Base-by-base conservation (phyloP, 2,329 filamentous ascomycete species). In the Cyclaneusma minus region DNA sequence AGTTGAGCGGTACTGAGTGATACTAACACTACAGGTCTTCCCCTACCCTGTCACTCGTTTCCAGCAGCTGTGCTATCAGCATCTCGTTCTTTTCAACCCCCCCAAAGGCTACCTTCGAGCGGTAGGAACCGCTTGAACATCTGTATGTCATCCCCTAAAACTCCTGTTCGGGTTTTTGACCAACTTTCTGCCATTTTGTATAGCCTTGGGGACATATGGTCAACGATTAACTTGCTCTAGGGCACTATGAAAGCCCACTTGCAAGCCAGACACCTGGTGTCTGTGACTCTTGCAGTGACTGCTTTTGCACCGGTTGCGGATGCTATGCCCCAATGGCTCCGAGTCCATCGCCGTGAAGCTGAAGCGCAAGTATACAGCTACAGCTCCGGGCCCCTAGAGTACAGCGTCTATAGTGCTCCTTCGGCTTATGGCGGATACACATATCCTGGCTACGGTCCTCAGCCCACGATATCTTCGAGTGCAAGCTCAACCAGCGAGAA, bases 161-260 rank as follows among this genome's bases (percentile, higher is more conserved):
- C 8, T 14, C 12, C 16, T 28, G 35, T 21, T 34, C 30, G 16
- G 7, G 19, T 28, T 20, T 17, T 10, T 24, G n/a, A 13, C 13
- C n/a, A n/a, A n/a, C n/a, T n/a, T n/a, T n/a, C n/a, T n/a, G n/a
- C n/a, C n/a, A n/a, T n/a, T n/a, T n/a, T n/a, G n/a, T n/a, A n/a
- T n/a, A n/a, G n/a, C n/a, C n/a, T n/a, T n/a, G n/a, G n/a, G n/a
- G n/a, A n/a, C n/a, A n/a, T n/a, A n/a, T n/a, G n/a, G n/a, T n/a
- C n/a, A n/a, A n/a, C n/a, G n/a, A n/a, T n/a, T n/a, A n/a, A n/a
- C n/a, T n/a, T n/a, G n/a, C n/a, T n/a, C n/a, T 18, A 43, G 39
- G 18, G 34, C 35, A 44, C 35, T 14, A 45, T 45, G 43, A 44
- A 33, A 33, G 15, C 29, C 29, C 26, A 30, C 8, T 21, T 22